Base-by-base conservation (phyloP, 176 grass and related monocot genomes). In the Puccinellia tenuiflora region DNA sequence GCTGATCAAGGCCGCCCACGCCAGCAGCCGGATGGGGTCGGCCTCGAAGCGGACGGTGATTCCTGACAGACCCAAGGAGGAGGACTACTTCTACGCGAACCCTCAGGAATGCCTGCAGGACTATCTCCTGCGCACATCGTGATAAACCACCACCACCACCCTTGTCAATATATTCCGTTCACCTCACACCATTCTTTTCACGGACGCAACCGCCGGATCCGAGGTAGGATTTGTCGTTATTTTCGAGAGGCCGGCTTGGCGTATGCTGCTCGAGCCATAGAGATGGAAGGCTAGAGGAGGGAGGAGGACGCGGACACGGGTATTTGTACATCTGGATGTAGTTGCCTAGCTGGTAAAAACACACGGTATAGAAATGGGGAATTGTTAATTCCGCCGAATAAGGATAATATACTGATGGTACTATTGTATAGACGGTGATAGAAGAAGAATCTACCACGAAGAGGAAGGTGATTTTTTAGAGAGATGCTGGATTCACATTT, bases 71-170 rank as follows among this genome's bases (percentile, higher is more conserved):
- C 97, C 97, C 64, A 99, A 99, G 88, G 97, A 99, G 86, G 97
- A 99, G 80, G 86, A 96, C 66, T 99, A 94, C 78, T 99, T 94
- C 75, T 99, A 92, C 84, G 86, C 97, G 8, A 99, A 99, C 79
- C 93, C 97, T 54, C 84, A 99, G 33, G 97, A 99, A 57, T 99
- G 97, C 64, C 83, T 99, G 35, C 87, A 51, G 81, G 85, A 84
- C 15, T 75, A 90, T 72, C 69, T 82, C 35, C 31, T 73, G 22
- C 75, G 31, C 34, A 78, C 40, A 56, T 90, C 52, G 59, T 94
- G 79, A 92, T 88, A 62, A 16, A 17, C 14, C 14, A 64, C 46
- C 56, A 25, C 79, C 50, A 51, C 52, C 57, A 42, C 75, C 40
- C 42, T 16, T 76, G 56, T 78, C 70, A 81, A 80, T 81, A n/a